These are phyloP conservation scores for Paracoccidioides brasiliensis DNA, from an alignment of 2,329 filamentous ascomycete species.

Conservation along the genomic window DNA sequence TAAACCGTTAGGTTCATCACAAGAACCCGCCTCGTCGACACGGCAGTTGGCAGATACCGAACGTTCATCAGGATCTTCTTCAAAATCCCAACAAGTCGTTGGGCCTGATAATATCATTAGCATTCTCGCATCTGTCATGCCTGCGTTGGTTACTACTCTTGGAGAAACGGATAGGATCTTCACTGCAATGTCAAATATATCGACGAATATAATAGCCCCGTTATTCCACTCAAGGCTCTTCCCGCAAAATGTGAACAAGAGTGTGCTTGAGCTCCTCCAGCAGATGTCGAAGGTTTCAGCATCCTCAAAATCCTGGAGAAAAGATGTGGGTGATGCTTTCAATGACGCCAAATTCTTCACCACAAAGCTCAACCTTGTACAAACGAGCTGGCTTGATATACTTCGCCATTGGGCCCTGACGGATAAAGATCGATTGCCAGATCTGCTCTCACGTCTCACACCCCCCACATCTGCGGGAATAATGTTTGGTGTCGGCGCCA, in stretches of 20 bases:
- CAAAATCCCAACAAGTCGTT: slow-evolving; percentile 22
- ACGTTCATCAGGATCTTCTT: slow-evolving; percentile 13
- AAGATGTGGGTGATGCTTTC: slow-evolving; percentile 82
- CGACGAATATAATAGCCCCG: slow-evolving; percentile 68
- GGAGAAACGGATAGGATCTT: slow-evolving; percentile 75
- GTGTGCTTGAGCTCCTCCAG: slow-evolving; percentile 58
- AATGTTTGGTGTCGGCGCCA: slow-evolving; percentile 95
- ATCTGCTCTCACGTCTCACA: slow-evolving; percentile 64
- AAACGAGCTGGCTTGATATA: slow-evolving; percentile 66
- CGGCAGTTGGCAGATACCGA: neutral
- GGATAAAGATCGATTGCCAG: slow-evolving; percentile 79
- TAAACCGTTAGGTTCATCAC: slow-evolving; percentile 59
- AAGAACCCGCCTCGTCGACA: slow-evolving; percentile 32
- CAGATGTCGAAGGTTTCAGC: slow-evolving; percentile 65
- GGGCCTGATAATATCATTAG: slow-evolving; percentile 63
- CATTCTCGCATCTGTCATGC: slow-evolving; percentile 66
- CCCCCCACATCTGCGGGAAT: slow-evolving; percentile 87
- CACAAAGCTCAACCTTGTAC: slow-evolving; percentile 52
- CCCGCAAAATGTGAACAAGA: slow-evolving; percentile 66
- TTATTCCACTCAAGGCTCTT: slow-evolving; percentile 73
- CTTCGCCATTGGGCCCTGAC: slow-evolving; percentile 70
- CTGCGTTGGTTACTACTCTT: slow-evolving; percentile 68
- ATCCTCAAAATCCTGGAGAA: slow-evolving; percentile 82
- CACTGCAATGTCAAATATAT: slow-evolving; percentile 66
- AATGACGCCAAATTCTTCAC: slow-evolving; percentile 78